Conservation (phyloP, 2,329 filamentous ascomycete species). For the Cytospora leucostoma region DNA sequence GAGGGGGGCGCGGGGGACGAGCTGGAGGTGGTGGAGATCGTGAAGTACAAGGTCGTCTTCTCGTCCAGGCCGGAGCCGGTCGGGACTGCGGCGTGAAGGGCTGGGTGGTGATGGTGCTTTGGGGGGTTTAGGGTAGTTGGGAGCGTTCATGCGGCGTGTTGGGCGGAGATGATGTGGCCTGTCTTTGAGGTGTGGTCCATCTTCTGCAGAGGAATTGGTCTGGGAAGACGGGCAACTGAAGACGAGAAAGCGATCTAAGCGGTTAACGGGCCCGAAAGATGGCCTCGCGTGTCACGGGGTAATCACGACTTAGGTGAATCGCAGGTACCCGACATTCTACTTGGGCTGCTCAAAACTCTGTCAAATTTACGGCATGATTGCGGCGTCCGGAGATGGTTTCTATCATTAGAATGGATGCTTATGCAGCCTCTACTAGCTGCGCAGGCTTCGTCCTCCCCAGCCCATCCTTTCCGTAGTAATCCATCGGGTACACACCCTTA, state of each 20-base stretch:
- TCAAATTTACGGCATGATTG: too few relatives aligned
- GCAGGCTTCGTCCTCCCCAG: conserved; percentile 72
- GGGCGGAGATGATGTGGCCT: neutral
- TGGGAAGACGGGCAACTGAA: neutral
- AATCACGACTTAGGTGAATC: neutral
- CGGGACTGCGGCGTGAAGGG: conserved; percentile 41
- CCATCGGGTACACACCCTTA: conserved; percentile 86
- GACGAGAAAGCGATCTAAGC: neutral
- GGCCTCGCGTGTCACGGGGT: too few relatives aligned
- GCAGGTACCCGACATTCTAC: neutral
- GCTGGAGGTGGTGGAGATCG: conserved; percentile 82
- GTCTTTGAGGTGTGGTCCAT: neutral
- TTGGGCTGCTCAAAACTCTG: neutral
- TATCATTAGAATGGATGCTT: neutral
- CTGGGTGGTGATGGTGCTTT: neutral
- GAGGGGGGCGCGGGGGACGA: conserved; percentile 54
- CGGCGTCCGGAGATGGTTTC: neutral
- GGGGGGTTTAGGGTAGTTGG: neutral
- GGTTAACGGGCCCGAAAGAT: neutral
- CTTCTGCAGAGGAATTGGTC: neutral
- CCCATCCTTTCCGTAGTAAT: conserved; percentile 93
- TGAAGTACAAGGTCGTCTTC: conserved; percentile 87
- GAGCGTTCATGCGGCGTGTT: neutral
- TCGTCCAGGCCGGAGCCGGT: conserved; percentile 84
- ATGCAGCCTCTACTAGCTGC: conserved; percentile 21